Evolutionary conservation across 163 green algal genomes (phyloP).

Genomic region (Scenedesmus sp.): DNA sequence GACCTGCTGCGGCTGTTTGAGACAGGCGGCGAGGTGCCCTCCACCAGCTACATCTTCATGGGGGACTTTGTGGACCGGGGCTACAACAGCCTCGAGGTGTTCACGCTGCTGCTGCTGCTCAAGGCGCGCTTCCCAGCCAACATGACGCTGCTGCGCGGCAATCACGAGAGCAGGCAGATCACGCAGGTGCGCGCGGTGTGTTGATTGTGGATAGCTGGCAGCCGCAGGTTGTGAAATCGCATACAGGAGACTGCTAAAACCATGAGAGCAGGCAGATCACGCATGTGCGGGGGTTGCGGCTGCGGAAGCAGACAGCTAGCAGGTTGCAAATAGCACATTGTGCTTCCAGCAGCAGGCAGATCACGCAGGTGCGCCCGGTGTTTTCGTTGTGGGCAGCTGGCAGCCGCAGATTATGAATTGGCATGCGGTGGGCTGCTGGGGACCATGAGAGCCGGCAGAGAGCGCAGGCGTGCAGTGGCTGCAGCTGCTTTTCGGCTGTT

Average conservation of each 20-base stretch:
- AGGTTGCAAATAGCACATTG: no score
- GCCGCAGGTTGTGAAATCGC: constrained; percentile 74
- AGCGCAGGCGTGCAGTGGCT: no score
- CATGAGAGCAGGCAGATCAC: not conserved
- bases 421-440: no score
- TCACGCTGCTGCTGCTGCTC: constrained; percentile 98
- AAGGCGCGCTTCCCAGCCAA: constrained; percentile 97
- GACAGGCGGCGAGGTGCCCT: constrained; percentile 91
- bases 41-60: constrained; percentile 99
- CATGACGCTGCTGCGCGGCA: constrained; percentile 98
- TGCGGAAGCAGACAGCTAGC: not conserved
- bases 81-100: constrained; percentile 99
- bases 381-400: no score
- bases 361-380: no score
- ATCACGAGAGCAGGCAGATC: constrained; percentile 99
- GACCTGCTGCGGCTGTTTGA: constrained; percentile 99
- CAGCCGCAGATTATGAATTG: no score
- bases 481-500: no score
- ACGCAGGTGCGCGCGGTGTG: not conserved
- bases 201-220: constrained; percentile 54
- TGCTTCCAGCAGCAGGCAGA: no score
- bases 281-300: not conserved
- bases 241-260: not conserved
- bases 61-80: constrained; percentile 99
- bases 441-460: no score